Base-by-base conservation (phyloP, 2,329 filamentous ascomycete species). In the Scytalidium lignicola region DNA sequence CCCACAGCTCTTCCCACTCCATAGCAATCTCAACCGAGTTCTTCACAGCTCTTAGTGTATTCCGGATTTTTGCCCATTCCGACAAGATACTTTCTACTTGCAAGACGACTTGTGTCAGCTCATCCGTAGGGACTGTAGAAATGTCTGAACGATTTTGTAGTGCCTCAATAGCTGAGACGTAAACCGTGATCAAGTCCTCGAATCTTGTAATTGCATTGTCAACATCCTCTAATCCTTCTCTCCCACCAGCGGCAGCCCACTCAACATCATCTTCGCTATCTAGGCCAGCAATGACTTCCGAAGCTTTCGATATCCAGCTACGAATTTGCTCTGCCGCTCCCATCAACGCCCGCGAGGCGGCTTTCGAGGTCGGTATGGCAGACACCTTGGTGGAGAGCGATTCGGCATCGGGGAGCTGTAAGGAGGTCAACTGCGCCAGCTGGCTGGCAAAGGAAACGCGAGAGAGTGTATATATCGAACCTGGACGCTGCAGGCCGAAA, bases 1-100 rank as follows among this genome's bases (percentile, higher is more conserved):
- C 90, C 92, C 93, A 97, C 29, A 99, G 75, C 69, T 97, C 91
- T 67, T 96, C 91, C 92, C 92, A 99, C 64, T 99, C 93, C 90
- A 97, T 95, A 43, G 93, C 93, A 51, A 96, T 83, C 67, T 97
- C 93, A 17, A 99, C 92, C 63, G 97, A 92, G 43, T 80, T 80
- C 65, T 95, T 95, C 49, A 96, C 86, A 21, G 72, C 84, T 55
- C 86, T 86, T 45, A 99, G 72, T 1, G 86, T 85, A 40, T 74
- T 75, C 60, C 90, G 87, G 60, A 96, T 92, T 56, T 84, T 83
- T 41, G 82, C 77, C 93, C 93, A 99, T 61, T 91, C 88, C 29
- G 76, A 76, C 53, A 96, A 74, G 51, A 96, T 93, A 18, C 77
- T 75, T 61, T 97, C 92, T 87, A 97, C 96, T 70, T 96, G 90